A percentile compares a stretch with the other conserved stretches of the same genome.
Evolutionary conservation across 768 basidiomycete genomes (phyloP).

Genomic region (Russula earlei): DNA sequence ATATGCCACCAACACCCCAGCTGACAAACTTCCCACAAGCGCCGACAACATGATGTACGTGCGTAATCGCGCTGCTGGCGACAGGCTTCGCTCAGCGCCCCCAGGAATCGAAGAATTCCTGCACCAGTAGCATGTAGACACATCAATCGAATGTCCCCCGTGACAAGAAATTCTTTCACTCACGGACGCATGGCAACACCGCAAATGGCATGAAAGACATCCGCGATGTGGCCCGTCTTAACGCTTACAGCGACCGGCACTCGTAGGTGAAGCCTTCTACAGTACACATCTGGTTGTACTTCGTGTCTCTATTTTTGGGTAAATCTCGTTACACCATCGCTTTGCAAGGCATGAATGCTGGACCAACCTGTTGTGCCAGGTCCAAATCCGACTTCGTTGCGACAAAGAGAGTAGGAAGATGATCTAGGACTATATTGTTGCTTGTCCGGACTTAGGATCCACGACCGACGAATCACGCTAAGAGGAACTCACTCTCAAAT

Average conservation of each 20-base stretch:
- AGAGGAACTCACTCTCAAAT: constrained; percentile 61
- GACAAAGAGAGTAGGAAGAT: constrained; percentile 92
- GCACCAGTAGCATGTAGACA: constrained; percentile 1
- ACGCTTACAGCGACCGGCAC: constrained; percentile 94
- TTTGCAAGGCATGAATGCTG: constrained; percentile 1
- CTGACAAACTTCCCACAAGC: constrained; percentile 61
- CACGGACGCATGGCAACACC: constrained; percentile 82
- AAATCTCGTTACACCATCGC: not conserved
- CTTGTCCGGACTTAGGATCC: constrained; percentile 33
- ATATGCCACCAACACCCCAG: constrained; percentile 60
- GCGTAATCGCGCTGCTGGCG: constrained; percentile 55
- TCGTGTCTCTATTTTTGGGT: constrained; percentile 71
- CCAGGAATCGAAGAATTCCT: constrained; percentile 57
- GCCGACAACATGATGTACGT: constrained; percentile 68
- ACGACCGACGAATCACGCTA: constrained; percentile 2
- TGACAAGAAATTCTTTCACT: constrained; percentile 27
- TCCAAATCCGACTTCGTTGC: constrained; percentile 99
- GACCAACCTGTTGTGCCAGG: constrained; percentile 79
- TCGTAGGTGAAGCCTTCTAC: constrained; percentile 77
- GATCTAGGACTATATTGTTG: constrained; percentile 96
- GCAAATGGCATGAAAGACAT: constrained; percentile 82
- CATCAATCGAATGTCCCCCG: constrained; percentile 9
- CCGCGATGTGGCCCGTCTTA: constrained; percentile 73
- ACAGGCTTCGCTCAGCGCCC: constrained; percentile 71
- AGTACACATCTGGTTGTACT: constrained; percentile 97